phyloP scores from a whole-genome alignment of 208 protist genomes.

The Leishmania braziliensis region DNA sequence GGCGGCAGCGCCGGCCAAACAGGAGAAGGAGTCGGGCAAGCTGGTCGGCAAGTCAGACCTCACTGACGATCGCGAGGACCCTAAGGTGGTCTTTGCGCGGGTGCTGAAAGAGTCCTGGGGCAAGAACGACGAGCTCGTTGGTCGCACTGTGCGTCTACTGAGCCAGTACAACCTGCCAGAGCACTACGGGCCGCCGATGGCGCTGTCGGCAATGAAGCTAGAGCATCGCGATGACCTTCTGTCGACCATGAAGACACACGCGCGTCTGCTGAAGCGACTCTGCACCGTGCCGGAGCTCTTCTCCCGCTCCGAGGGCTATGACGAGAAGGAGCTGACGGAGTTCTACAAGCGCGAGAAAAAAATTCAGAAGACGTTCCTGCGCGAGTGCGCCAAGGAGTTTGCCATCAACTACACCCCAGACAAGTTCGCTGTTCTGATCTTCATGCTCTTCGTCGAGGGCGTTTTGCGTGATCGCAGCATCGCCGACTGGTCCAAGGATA shows the following conservation, averaged over 20 bases:
- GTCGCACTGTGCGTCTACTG: constrained; percentile 62
- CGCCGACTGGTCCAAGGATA: constrained; percentile 44
- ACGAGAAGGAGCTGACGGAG: constrained; percentile 67
- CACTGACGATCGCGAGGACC: constrained; percentile 44
- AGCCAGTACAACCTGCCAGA: constrained; percentile 77
- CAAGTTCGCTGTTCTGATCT: constrained; percentile 62
- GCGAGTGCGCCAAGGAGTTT: constrained; percentile 57
- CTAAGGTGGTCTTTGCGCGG: constrained; percentile 43
- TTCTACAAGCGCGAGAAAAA: constrained; percentile 65
- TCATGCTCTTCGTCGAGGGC: constrained; percentile 81
- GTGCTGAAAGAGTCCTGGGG: constrained; percentile 48
- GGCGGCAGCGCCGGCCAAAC: constrained; percentile 16
- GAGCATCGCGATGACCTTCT: constrained; percentile 49
- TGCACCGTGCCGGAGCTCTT: constrained; percentile 60
- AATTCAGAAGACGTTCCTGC: constrained; percentile 64
- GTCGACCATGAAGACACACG: constrained; percentile 51
- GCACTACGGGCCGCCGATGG: constrained; percentile 48
- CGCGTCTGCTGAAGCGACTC: constrained; percentile 65
- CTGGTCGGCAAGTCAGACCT: constrained; percentile 31
- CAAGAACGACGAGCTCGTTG: constrained; percentile 42
- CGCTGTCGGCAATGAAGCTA: constrained; percentile 53
- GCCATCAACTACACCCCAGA: constrained; percentile 46
- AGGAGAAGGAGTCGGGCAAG: constrained; percentile 25
- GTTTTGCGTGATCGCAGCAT: constrained; percentile 61
- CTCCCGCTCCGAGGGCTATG: constrained; percentile 33